A percentile compares a stretch with the other conserved stretches of the same genome.
Evolutionary conservation across 495 filamentous ascomycete genomes (phyloP).

Genomic region (Clavariopsis aquatica): DNA sequence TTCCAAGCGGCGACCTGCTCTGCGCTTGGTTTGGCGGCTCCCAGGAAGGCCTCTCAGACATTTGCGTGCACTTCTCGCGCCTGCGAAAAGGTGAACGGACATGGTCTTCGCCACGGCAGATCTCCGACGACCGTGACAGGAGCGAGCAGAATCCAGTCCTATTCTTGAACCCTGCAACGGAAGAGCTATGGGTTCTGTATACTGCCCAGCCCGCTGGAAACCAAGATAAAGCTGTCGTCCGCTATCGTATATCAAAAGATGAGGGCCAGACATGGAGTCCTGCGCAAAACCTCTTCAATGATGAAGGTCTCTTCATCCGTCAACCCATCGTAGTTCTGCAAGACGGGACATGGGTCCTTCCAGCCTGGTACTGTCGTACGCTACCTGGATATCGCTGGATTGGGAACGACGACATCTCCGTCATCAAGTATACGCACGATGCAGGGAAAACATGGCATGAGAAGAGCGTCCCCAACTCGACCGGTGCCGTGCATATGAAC

Average conservation of each 20-base stretch:
- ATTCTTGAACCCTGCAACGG: constrained; percentile 14
- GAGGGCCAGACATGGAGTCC: constrained; percentile 11
- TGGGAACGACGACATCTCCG: constrained; percentile 21
- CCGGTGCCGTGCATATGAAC: constrained; percentile 21
- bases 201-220: constrained; percentile 22
- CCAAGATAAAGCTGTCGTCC: constrained; percentile 25
- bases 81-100: constrained; percentile 1
- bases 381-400: constrained; percentile 15
- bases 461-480: constrained; percentile 15
- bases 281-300: constrained; percentile 5
- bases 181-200: constrained; percentile 16
- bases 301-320: constrained; percentile 18
- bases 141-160: constrained; percentile 25
- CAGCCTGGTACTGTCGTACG: constrained; percentile 24
- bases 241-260: constrained; percentile 15
- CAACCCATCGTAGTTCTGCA: constrained; percentile 14
- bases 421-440: constrained; percentile 15
- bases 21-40: constrained; percentile 24
- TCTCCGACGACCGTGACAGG: constrained; percentile 13
- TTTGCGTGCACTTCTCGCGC: constrained; percentile 14
- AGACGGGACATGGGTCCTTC: constrained; percentile 24
- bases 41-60: constrained; percentile 17
- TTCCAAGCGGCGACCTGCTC: constrained; percentile 12
- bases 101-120: constrained; percentile 2
- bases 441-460: constrained; percentile 19